Conservation (phyloP, 345 rosid genomes). For the Capsella bursapastoris region DNA sequence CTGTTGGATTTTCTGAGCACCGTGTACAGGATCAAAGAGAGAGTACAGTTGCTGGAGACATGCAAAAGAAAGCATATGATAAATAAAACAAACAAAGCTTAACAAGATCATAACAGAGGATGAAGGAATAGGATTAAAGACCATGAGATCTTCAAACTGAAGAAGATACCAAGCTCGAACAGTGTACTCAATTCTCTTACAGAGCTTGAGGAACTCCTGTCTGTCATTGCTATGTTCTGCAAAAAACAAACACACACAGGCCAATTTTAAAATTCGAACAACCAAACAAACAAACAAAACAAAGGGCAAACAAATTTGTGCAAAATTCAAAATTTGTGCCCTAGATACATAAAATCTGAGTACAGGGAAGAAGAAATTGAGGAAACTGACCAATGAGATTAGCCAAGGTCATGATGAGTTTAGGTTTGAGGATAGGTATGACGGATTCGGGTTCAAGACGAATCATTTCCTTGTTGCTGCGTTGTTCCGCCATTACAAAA, state of each 20-base stretch:
- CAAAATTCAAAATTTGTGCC: not conserved
- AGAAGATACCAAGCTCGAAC: constrained; percentile 96
- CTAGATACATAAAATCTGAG: not conserved
- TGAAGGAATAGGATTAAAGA: constrained; percentile 29
- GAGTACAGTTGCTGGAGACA: constrained; percentile 87
- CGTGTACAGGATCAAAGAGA: constrained; percentile 84
- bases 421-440: constrained; percentile 88
- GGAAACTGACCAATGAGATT: constrained; percentile 75
- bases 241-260: not conserved
- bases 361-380: not conserved
- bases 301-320: not conserved
- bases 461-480: constrained; percentile 72
- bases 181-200: constrained; percentile 93
- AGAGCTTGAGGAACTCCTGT: constrained; percentile 83
- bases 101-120: not conserved
- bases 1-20: constrained; percentile 77
- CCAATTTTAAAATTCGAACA: not conserved
- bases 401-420: constrained; percentile 91
- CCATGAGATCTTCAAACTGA: constrained; percentile 97
- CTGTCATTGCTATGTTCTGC: constrained; percentile 74
- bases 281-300: not conserved
- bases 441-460: constrained; percentile 91
- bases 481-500: constrained; percentile 34
- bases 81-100: not conserved
- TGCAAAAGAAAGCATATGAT: constrained; percentile 9